Percentiles rank a stretch among this genome's conserved stretches.
These are phyloP conservation scores for Aristolochia contorta DNA, from an alignment of 164 flowering plant species.

Conservation along the genomic window DNA sequence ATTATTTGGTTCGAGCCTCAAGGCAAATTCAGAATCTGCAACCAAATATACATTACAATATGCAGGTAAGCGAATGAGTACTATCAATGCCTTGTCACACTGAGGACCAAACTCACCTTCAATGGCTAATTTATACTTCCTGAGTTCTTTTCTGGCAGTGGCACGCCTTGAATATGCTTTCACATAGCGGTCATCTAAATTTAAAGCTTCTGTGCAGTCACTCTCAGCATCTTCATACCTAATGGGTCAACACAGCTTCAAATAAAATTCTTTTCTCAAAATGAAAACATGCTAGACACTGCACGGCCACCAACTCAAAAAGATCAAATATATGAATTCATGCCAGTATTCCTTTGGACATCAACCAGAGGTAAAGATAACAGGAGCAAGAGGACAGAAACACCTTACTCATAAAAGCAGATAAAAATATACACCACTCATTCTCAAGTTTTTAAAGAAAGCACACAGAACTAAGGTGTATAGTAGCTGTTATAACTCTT, in stretches of 20 bases:
- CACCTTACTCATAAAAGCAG: too few species aligned
- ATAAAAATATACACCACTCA: too few species aligned
- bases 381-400: too few species aligned
- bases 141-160: slow-evolving; percentile 91
- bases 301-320: too few species aligned
- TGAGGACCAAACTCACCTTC: slow-evolving; percentile 44
- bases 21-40: slow-evolving; percentile 90
- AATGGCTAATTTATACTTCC: slow-evolving; percentile 61
- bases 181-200: slow-evolving; percentile 88
- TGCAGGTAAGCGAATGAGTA: background rate
- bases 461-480: too few species aligned
- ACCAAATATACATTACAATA: slow-evolving; percentile 3
- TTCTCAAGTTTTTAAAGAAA: too few species aligned
- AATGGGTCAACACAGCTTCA: background rate
- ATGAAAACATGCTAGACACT: too few species aligned
- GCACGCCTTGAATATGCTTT: slow-evolving; percentile 97
- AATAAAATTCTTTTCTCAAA: too few species aligned
- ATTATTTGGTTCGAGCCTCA: slow-evolving; percentile 83
- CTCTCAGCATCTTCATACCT: slow-evolving; percentile 88
- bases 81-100: background rate
- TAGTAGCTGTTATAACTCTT: too few species aligned
- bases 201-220: slow-evolving; percentile 92
- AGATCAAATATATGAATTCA: too few species aligned
- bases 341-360: too few species aligned
- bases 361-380: too few species aligned